phyloP scores from a whole-genome alignment of 805 yeast species.

The Kuraishia capsulata region DNA sequence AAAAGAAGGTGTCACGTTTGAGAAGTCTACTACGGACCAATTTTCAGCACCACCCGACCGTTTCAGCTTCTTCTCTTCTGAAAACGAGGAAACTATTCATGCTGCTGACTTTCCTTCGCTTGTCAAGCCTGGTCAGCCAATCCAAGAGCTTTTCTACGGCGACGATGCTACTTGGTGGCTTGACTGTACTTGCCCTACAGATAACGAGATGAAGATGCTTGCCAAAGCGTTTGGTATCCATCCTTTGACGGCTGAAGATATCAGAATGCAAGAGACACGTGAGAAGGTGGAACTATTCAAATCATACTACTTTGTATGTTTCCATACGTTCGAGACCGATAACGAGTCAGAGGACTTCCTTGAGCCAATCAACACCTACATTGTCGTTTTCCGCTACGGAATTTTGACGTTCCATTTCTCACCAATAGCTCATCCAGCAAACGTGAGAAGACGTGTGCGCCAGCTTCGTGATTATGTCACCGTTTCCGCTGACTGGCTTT shows the following conservation, averaged over 20 bases:
- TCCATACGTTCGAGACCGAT: constrained; percentile 92
- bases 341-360: constrained; percentile 71
- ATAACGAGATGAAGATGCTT: constrained; percentile 84
- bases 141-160: constrained; percentile 59
- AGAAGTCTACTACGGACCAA: constrained; percentile 3
- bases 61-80: constrained; percentile 76
- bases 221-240: constrained; percentile 95
- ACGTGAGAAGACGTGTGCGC: constrained; percentile 75
- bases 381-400: constrained; percentile 63
- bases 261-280: constrained; percentile 91
- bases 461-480: constrained; percentile 70
- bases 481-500: constrained; percentile 74
- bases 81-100: constrained; percentile 79
- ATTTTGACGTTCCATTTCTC: constrained; percentile 62
- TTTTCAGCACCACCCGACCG: constrained; percentile 50
- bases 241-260: constrained; percentile 97
- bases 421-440: constrained; percentile 61
- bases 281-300: constrained; percentile 93
- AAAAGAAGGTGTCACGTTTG: constrained; percentile 26
- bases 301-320: constrained; percentile 88
- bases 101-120: constrained; percentile 80
- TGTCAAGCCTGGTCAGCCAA: constrained; percentile 53
- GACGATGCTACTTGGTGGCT: constrained; percentile 91
- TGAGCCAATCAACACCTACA: constrained; percentile 71
- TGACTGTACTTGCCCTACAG: constrained; percentile 91